Base-by-base conservation (phyloP, 31 red algal species). In the Endocladia muricata region DNA sequence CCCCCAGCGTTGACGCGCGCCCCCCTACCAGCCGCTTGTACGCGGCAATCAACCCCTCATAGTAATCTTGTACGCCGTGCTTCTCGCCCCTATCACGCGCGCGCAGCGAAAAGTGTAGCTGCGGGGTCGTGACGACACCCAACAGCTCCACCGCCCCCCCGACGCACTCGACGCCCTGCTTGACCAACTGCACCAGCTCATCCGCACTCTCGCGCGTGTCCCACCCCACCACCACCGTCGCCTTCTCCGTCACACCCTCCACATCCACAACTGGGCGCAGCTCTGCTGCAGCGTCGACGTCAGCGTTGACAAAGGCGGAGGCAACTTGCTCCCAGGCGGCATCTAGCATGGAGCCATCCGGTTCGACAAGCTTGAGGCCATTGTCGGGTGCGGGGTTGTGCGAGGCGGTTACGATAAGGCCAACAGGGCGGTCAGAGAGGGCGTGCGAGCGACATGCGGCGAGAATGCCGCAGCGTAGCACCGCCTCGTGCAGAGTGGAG, bases 311-410 rank as follows among this genome's bases (percentile, higher is more conserved):
- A 41, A 91, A 81, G 17, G 37, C 38, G 5, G 74, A 74, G 1
- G 96, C 96, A 26, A 65, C 28, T 23, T 22, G 36, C 44, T 98
- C 91, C 96, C 96, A 99, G 25, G 62, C 66, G 3, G 56, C 36
- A 55, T 74, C 34, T 42, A 94, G 44, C 96, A 99, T 99, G 3
- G 80, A 73, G 41, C 96, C 96, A 41, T 95, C 81, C 1, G 73
- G 75, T 36, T 99, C 96, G 55, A 93, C 84, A 7, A 99, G 55
- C 79, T 99, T 99, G 22, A 95, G 29, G 2, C 96, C 96, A 74
- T 99, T 99, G 40, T 99, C 96, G 19, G 6, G n/a, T 4, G 72
- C 44, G 9, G 96, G 96, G 58, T 99, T 99, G 81, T 99, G 96
- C 2, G 88, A 93, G 37, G 96, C 96, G 6, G 96, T 95, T 22